Evolutionary conservation across 1,139 yeast genomes (phyloP), one percentile per base, ranked within the genome.

Genomic region (Pichia terricola): DNA sequence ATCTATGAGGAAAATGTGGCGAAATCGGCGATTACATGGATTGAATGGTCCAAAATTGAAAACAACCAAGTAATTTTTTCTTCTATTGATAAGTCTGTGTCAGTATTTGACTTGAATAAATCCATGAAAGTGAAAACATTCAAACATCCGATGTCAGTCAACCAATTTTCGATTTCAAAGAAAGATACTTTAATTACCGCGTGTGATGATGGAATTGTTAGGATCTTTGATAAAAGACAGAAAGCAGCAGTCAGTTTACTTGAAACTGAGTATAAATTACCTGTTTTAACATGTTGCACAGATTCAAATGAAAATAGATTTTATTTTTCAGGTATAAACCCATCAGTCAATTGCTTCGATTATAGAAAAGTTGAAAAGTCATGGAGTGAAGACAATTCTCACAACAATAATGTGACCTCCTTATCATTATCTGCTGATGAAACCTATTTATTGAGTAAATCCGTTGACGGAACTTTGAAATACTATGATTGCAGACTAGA

Each of bases 291-390:
- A 0, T 75, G 81, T 43, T 62, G 62, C 45, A 55, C 53, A 10
- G 57, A 53, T 40, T 50, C 56, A 3, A 59, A 59, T 33, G 79
- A 74, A 2, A 55, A 63, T 9, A 62, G 63, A 6, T 53, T 82
- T 3, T 84, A 69, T 52, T 66, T 76, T 4, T 68, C 81, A 0
- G 95, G 95, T 0, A 73, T 85, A 3, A 91, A 84, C 48, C 81
- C 87, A 1, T 62, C 68, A 0, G 69, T 85, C 0, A 59, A 64
- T 40, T 81, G 79, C 1, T 79, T 70, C 62, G 91, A 83, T 53
- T 45, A 73, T 32, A 61, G 80, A 50, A 61, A 62, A 32, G 52
- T 64, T 28, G 61, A 62, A 5, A 47, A 54, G 10, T 68, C 75
- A n/a, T 80, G 82, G 75, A 57, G 55, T 25, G 66, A 72, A 39